Base-by-base conservation (phyloP, 129 eudicot species). In the Logfia minima region DNA sequence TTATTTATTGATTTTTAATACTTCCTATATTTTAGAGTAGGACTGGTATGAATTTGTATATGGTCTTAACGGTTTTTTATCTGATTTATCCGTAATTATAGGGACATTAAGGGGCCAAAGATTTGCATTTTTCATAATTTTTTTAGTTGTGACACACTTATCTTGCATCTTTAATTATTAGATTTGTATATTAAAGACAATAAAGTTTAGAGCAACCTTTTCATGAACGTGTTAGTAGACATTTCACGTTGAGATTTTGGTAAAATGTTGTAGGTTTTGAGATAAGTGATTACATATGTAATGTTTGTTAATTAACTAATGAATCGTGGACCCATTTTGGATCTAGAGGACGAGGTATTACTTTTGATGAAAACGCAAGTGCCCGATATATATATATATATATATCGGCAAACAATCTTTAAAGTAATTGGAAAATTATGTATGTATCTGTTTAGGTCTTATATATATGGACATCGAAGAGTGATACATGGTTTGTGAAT, bases 111-210 rank as follows among this genome's bases (percentile, higher is more conserved):
- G 72, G 73, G 35, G 71, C 28, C 1, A 35, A 32, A 66, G 39
- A 75, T 41, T 80, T 75, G 58, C 28, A 35, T 19, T 59, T 75
- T 67, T 68, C 80, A 28, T 56, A 71, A 1, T 68, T 81, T 66
- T 75, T 81, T 81, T 81, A 60, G 80, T 75, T 75, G 76, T 81
- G 84, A 75, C 84, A 81, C 76, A 45, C 84, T 29, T 75, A 68
- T 68, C 71, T 68, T 81, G 84, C 80, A 81, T 69, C 70, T 53
- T 58, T 75, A 41, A 29, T 60, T 28, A 45, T 43, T 68, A 32
- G 52, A 59, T 59, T 19, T 68, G 37, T 68, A 45, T 41, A 43
- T 19, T 34, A 81, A 81, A 81, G 84, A 68, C n/a, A 59, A 81
- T 68, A 81, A 81, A 81, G 84, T 81, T 14, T 75, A 68, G 75